A percentile compares a stretch with the other conserved stretches of the same genome.
Evolutionary conservation across 2,329 filamentous ascomycete species (phyloP).

Genomic region (Geosmithia putterillii): DNA sequence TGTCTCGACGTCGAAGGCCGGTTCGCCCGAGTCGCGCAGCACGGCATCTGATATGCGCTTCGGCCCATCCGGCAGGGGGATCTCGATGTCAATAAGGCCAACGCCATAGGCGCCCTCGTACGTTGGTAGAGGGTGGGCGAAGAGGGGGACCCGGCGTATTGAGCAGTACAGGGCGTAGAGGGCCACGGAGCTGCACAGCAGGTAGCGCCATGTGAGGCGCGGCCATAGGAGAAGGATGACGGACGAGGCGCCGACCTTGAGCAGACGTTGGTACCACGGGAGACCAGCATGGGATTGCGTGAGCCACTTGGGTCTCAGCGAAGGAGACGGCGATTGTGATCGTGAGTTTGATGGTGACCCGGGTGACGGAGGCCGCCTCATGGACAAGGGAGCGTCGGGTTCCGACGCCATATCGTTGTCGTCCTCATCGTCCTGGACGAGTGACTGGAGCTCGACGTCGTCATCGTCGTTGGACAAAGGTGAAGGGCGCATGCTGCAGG

Average conservation of each 20-base stretch:
- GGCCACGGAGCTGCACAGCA: constrained; percentile 13
- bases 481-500: not conserved
- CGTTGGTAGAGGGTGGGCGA: constrained; percentile 28
- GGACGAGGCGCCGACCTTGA: not conserved
- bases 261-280: not conserved
- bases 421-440: constrained; percentile 3
- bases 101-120: constrained; percentile 30
- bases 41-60: constrained; percentile 16
- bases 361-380: not conserved
- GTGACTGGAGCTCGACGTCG: constrained; percentile 3
- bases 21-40: constrained; percentile 19
- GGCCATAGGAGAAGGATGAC: constrained; percentile 12
- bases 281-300: not conserved
- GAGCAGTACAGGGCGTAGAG: constrained; percentile 26
- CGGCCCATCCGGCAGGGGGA: constrained; percentile 20
- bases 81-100: constrained; percentile 33
- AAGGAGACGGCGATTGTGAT: not conserved
- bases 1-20: constrained; percentile 31
- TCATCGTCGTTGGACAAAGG: not conserved
- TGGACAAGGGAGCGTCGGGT: constrained; percentile 2
- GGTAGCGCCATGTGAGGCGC: constrained; percentile 19
- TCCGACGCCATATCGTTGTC: not conserved
- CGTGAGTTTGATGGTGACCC: not conserved
- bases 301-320: constrained; percentile 2
- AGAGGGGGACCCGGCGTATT: constrained; percentile 24